A percentile compares a stretch with the other conserved stretches of the same genome.
phyloP scores from a whole-genome alignment of 2,329 filamentous ascomycete genomes.

The Cercospora citrullina region DNA sequence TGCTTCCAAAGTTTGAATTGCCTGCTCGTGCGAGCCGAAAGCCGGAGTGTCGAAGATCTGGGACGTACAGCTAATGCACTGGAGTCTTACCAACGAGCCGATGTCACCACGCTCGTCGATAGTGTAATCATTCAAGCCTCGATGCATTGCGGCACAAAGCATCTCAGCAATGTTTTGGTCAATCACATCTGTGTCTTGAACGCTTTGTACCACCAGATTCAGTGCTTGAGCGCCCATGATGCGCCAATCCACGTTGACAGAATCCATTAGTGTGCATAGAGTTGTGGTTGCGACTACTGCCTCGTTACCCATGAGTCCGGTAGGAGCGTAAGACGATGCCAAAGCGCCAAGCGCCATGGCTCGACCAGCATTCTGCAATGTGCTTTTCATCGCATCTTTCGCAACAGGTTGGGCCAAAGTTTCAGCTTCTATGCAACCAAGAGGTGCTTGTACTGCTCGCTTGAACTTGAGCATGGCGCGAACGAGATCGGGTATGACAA shows the following conservation, averaged over 20 bases:
- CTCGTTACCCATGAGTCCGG: conserved; percentile 24
- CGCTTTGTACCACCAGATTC: conserved; percentile 28
- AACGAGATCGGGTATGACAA: conserved; percentile 28
- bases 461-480: conserved; percentile 22
- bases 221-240: conserved; percentile 46
- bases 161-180: conserved; percentile 15
- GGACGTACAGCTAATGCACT: conserved; percentile 67
- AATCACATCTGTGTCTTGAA: neutral
- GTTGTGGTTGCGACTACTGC: conserved; percentile 36
- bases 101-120: conserved; percentile 87
- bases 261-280: conserved; percentile 35
- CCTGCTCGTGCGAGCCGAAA: conserved; percentile 5
- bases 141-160: conserved; percentile 34
- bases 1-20: conserved; percentile 22
- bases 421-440: conserved; percentile 28
- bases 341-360: conserved; percentile 48
- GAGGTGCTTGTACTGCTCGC: conserved; percentile 13
- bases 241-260: conserved; percentile 47
- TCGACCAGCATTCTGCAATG: conserved; percentile 44
- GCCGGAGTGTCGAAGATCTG: conserved; percentile 15
- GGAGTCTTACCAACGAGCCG: conserved; percentile 79
- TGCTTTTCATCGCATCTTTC: conserved; percentile 42
- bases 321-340: conserved; percentile 18
- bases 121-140: conserved; percentile 80
- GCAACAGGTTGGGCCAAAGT: conserved; percentile 26